These are phyloP conservation scores for Aspergillus sp. DNA, from an alignment of 2,329 filamentous ascomycete species.

Conservation along the genomic window DNA sequence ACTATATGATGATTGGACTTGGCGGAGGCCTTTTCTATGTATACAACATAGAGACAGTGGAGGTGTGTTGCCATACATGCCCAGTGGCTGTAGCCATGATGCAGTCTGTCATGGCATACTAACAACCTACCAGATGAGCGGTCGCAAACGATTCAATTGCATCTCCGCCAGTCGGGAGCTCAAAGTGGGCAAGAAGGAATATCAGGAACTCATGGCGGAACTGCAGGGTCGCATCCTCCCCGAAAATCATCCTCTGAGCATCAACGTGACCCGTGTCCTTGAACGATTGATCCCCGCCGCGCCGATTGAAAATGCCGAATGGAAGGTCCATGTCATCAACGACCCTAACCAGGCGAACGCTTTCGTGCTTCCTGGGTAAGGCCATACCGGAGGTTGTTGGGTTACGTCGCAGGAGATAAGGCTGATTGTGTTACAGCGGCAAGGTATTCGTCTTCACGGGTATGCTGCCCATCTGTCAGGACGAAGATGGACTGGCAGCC, in stretches of 20 bases:
- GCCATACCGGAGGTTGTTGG: not conserved
- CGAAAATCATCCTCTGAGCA: conserved; percentile 48
- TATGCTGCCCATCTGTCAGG: conserved; percentile 56
- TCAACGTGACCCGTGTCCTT: conserved; percentile 53
- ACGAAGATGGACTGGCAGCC: conserved; percentile 60
- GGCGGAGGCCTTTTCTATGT: conserved; percentile 51
- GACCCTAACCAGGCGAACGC: conserved; percentile 52
- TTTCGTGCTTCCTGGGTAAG: conserved; percentile 60
- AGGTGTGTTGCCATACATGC: conserved; percentile 34
- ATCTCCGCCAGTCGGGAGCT: conserved; percentile 49
- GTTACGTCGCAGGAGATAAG: not conserved
- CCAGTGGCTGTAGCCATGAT: not conserved
- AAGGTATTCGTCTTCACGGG: conserved; percentile 67
- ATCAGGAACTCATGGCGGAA: conserved; percentile 49
- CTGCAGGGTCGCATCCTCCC: conserved; percentile 51
- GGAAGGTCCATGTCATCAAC: conserved; percentile 62
- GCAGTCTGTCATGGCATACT: not conserved
- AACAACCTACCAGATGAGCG: conserved; percentile 44
- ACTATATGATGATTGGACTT: conserved; percentile 39
- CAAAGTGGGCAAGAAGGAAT: conserved; percentile 42
- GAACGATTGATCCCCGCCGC: conserved; percentile 55
- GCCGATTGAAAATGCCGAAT: conserved; percentile 45
- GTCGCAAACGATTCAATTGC: conserved; percentile 60
- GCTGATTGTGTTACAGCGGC: conserved; percentile 38
- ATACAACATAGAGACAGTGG: conserved; percentile 57